A percentile compares a stretch with the other conserved stretches of the same genome.
Evolutionary conservation across 2,329 filamentous ascomycete species (phyloP).

Genomic region (Penicillium sp.): DNA sequence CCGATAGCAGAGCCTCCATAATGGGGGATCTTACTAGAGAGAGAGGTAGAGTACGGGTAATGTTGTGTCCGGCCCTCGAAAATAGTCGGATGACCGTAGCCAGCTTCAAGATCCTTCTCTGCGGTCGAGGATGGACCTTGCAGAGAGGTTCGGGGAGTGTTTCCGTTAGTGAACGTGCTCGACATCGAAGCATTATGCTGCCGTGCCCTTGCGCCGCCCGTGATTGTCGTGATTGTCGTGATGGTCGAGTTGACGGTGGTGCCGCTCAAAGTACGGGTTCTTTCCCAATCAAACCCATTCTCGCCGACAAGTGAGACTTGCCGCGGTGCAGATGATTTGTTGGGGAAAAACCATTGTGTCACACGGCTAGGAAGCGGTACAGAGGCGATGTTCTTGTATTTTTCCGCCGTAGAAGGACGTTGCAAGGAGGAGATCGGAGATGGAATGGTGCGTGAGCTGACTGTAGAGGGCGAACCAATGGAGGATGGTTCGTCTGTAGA

Average conservation of each 20-base stretch:
- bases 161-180: constrained; percentile 27
- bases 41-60: constrained; percentile 5
- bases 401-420: constrained; percentile 26
- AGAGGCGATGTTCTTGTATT: constrained; percentile 19
- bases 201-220: constrained; percentile 19
- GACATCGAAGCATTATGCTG: constrained; percentile 35
- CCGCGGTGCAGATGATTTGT: constrained; percentile 16
- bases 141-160: constrained; percentile 25
- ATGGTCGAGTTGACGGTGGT: constrained; percentile 39
- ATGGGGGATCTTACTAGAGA: constrained; percentile 16
- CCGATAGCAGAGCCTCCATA: constrained; percentile 36
- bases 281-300: constrained; percentile 31
- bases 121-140: constrained; percentile 14
- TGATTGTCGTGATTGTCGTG: constrained; percentile 33
- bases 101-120: constrained; percentile 29
- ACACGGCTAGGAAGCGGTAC: constrained; percentile 34
- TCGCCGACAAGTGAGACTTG: constrained; percentile 22
- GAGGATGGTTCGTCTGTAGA: constrained; percentile 10
- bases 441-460: constrained; percentile 28
- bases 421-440: constrained; percentile 29
- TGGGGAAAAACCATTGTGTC: constrained; percentile 38
- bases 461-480: constrained; percentile 20
- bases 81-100: constrained; percentile 30
- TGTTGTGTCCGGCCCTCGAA: constrained; percentile 31
- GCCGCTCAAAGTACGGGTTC: constrained; percentile 41